Evolutionary conservation across 2,329 filamentous ascomycete species (phyloP), one percentile per base, ranked within the genome.

Genomic region (Ophiosphaerella herpotricha): DNA sequence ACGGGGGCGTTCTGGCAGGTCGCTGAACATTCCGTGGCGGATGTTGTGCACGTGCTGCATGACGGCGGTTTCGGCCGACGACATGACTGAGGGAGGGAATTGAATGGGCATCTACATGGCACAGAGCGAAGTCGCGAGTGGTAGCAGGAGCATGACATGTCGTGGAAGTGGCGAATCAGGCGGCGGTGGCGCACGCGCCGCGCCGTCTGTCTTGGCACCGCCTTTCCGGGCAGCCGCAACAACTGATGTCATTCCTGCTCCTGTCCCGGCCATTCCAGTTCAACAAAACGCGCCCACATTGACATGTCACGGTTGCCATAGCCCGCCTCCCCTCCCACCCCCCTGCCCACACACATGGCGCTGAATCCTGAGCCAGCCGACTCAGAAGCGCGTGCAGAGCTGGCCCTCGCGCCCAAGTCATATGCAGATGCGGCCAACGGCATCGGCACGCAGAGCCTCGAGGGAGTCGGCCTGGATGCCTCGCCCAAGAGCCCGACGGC

Each of bases 1-100:
- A 18, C 87, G 86, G 0, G 80, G 76, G 38, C 74, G 74, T 16
- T 80, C 77, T 2, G 87, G 87, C 9, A 90, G 75, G 1, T 81
- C 74, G 34, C 78, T 80, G 74, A 90, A 91, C 81, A 88, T 89
- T 61, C 74, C 77, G 16, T 66, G 72, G 33, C 80, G 81, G 42
- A 87, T 81, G 69, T 86, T 82, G 43, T 80, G 76, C 65, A 90
- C 84, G 18, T 77, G 84, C 66, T 89, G 86, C 13, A 84, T 76
- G 8, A 84, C 73, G 9, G 86, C 87, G 12, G 76, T 69, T 60
- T 90, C 85, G 38, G 85, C 80, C 13, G 90, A 80, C 29, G 39
- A 38, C 34, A 18, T 18, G 11, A 7, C 6, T 12, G 45, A 39
- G 47, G 13, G 13, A 11, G 5, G 23, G 14, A 26, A 29, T 40